Base-by-base conservation (phyloP, 78 protist genomes). In the Capsaspora owczarzaki region DNA sequence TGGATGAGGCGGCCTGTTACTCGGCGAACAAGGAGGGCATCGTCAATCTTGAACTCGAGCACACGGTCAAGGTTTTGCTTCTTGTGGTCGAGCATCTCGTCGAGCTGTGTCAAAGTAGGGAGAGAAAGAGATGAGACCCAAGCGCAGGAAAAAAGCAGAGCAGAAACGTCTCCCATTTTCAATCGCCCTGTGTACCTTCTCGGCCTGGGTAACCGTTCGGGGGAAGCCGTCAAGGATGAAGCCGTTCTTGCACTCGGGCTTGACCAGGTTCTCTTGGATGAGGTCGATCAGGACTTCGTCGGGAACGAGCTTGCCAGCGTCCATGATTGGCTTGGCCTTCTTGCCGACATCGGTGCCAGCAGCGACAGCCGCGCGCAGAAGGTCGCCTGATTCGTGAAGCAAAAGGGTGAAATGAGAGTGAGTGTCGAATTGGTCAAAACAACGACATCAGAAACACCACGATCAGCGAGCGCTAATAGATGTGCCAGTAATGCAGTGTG, bases 211-310 rank as follows among this genome's bases (percentile, higher is more conserved):
- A 22, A 94, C 89, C 38, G 98, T 95, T 51, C 99, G 90, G 31
- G 99, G 99, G 89, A 96, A 96, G 60, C 99, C 99, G 66, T 97
- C 99, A 16, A 97, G 81, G 46, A 97, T 83, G 90, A 95, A 97
- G 38, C 99, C 99, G 20, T 82, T 82, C 35, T 1, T 12, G 82
- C 98, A 96, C 69, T 86, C 94, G 22, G 95, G 96, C 22, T 56
- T 31, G 27, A 14, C 46, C 61, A 95, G 72, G 60, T 70, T 81
- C 10, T 96, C 98, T 44, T 53, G 69, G 82, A 95, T 91, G 81
- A 96, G 86, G 47, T 68, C 82, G 63, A 95, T 78, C 35, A 95
- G 87, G 61, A 87, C 61, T n/a, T 87, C 90, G 81, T 93, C 96
- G 38, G 90, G 76, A 16, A 93, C 96, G 0, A 88, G 80, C 71